Evolutionary conservation across 1,284 basidiomycete genomes (phyloP).

Genomic region (Cryptococcus amylolentus): DNA sequence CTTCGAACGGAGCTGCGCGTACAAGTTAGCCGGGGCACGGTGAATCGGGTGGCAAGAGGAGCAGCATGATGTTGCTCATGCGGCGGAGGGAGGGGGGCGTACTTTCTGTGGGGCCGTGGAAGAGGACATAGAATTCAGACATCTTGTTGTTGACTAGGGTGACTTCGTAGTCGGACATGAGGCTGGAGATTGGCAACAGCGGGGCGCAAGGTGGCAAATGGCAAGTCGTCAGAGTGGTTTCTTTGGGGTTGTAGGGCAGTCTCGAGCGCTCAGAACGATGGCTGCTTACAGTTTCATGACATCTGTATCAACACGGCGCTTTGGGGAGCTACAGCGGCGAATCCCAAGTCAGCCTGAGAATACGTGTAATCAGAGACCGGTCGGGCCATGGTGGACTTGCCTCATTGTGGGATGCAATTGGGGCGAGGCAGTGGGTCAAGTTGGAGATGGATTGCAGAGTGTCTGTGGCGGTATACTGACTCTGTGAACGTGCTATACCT

Average conservation of each 20-base stretch:
- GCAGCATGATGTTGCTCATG: neutral
- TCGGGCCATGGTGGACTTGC: neutral
- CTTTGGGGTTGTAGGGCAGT: neutral
- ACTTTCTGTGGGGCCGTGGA: constrained; percentile 93
- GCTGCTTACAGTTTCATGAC: constrained; percentile 92
- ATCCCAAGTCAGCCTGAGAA: neutral
- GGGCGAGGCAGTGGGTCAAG: no score
- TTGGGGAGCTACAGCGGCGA: constrained; percentile 61
- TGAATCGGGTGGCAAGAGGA: neutral
- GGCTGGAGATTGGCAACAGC: constrained; percentile 53
- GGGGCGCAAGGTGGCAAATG: constrained; percentile 7
- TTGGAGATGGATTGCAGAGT: no score
- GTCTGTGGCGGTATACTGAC: no score
- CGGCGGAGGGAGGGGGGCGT: constrained; percentile 46
- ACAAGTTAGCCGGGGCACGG: neutral
- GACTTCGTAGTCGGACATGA: constrained; percentile 97
- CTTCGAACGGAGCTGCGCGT: constrained; percentile 79
- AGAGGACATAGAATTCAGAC: constrained; percentile 97
- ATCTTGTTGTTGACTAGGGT: constrained; percentile 96
- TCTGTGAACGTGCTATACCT: no score
- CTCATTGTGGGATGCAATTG: neutral
- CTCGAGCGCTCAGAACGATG: neutral
- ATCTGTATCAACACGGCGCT: constrained; percentile 96
- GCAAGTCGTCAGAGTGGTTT: constrained; percentile 7
- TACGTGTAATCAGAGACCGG: neutral